Base-by-base conservation (phyloP, 2,329 filamentous ascomycete species). In the Ophiocordyceps sinensis region DNA sequence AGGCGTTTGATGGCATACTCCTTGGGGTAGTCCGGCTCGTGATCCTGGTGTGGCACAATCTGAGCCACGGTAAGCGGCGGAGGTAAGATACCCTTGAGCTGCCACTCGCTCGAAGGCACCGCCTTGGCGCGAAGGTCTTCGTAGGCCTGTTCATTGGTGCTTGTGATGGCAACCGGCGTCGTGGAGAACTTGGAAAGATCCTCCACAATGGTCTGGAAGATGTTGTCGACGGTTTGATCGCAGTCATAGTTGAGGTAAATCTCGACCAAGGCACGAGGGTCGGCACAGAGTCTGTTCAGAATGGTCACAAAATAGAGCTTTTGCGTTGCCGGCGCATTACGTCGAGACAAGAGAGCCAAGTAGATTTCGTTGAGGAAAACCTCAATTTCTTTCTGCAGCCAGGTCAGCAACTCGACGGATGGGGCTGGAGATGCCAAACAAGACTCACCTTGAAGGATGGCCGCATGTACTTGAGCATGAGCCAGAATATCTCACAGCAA, bases 331-430 rank as follows among this genome's bases (percentile, higher is more conserved):
- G 89, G 89, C 0, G 89, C 87, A 44, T 79, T 88, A 47, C 82
- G 79, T 59, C 89, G 84, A 39, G 94, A 89, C 31, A 98, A 67
- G 35, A 96, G 85, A 1, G 88, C 82, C 5, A 98, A 68, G 56
- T 98, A 98, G 28, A 98, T 93, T 56, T 98, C 91, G 57, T 96
- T 96, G 44, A 98, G 64, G 56, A 98, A 96, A 0, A 98, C 89
- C 60, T 96, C 91, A 42, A 98, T 84, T 57, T 98, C 91, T 75
- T 94, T 94, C 78, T 86, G 54, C 44, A 41, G 19, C 34, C 39
- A 5, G 28, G 50, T 62, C 45, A 65, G 57, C 41, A 39, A 17
- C 23, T 26, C 23, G 23, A 26, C 32, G 14, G n/a, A 35, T 15
- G 15, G 10, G 17, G 8, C 13, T n/a, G 14, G 15, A 6, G 32